Percentiles rank a stretch among this genome's conserved stretches.
Conservation (phyloP, 345 rosid species). For the Citrus inodora region DNA sequence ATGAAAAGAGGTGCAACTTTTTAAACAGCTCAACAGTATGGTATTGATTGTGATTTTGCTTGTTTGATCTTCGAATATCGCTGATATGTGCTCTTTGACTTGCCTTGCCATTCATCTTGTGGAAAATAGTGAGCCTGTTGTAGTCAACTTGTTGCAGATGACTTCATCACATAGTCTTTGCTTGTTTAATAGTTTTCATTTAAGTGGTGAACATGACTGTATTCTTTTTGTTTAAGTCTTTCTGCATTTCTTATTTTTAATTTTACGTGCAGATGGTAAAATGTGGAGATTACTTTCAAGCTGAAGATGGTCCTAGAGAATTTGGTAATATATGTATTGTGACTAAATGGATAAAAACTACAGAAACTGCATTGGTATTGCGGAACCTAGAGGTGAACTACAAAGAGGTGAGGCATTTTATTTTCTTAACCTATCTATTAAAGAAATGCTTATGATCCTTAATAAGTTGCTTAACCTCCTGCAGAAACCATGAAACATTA, state of each 20-base stretch:
- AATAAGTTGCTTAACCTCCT: background rate
- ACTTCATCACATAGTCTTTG: background rate
- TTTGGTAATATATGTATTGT: slow-evolving; percentile 62
- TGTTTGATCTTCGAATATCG: background rate
- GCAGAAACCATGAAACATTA: too few species aligned
- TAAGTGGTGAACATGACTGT: background rate
- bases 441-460: background rate
- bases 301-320: slow-evolving; percentile 72
- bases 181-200: background rate
- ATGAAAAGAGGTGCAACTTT: background rate
- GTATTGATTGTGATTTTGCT: background rate
- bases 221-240: background rate
- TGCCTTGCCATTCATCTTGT: background rate
- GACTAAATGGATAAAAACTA: slow-evolving; percentile 57
- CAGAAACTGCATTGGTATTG: slow-evolving; percentile 55
- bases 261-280: slow-evolving; percentile 48
- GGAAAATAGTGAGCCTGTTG: background rate
- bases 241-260: slow-evolving; percentile 6
- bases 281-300: slow-evolving; percentile 85
- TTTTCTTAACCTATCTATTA: background rate
- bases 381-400: slow-evolving; percentile 73
- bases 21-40: background rate
- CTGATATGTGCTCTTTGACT: background rate
- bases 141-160: background rate
- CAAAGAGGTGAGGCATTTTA: slow-evolving; percentile 55